These are phyloP conservation scores for Ogataea degrootiae DNA, from an alignment of 805 yeast species.

Conservation along the genomic window DNA sequence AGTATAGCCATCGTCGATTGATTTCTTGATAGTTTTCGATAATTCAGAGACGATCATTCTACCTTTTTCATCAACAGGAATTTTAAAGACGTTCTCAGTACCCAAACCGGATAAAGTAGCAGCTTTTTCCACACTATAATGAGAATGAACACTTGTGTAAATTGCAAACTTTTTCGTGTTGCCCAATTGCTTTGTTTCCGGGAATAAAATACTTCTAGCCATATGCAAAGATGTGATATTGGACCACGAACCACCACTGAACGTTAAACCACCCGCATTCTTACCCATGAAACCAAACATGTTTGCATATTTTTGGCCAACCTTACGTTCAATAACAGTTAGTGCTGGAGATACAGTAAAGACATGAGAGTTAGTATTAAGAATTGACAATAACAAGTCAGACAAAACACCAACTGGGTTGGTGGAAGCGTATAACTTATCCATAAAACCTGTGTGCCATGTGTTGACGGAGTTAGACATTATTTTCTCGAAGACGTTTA, in stretches of 20 bases:
- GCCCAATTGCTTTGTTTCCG: conserved; percentile 65
- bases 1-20: conserved; percentile 50
- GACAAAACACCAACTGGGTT: conserved; percentile 79
- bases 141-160: conserved; percentile 67
- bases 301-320: conserved; percentile 62
- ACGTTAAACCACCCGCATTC: conserved; percentile 75
- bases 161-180: conserved; percentile 59
- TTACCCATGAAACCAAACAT: conserved; percentile 53
- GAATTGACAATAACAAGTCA: conserved; percentile 60
- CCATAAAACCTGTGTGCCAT: conserved; percentile 84
- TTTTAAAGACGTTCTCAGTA: conserved; percentile 53
- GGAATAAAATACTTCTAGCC: conserved; percentile 62
- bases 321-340: conserved; percentile 66
- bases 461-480: conserved; percentile 70
- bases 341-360: conserved; percentile 80
- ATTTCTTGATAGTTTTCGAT: conserved; percentile 37
- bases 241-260: conserved; percentile 86
- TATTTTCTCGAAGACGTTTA: conserved; percentile 48
- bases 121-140: conserved; percentile 77
- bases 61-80: conserved; percentile 53
- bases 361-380: conserved; percentile 83
- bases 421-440: conserved; percentile 79
- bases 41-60: conserved; percentile 48
- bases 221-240: conserved; percentile 74
- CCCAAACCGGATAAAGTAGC: conserved; percentile 77